A percentile compares a stretch with the other conserved stretches of the same genome.
These are phyloP conservation scores for Rhododendron ovatum DNA, from an alignment of 148 eudicot species.

Conservation along the genomic window DNA sequence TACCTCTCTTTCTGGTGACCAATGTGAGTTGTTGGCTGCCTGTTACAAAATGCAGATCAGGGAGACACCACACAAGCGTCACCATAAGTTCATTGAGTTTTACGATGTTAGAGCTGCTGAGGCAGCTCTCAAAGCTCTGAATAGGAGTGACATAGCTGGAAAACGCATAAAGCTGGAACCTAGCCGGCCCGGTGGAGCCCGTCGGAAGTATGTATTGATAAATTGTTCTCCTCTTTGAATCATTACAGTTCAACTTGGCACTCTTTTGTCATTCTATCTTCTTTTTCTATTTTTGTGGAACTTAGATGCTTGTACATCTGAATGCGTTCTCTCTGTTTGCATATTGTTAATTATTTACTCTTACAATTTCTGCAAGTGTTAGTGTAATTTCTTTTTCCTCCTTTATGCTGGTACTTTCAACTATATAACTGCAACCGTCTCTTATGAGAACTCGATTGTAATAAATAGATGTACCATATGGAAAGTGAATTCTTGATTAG, in stretches of 20 bases:
- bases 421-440: neutral
- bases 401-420: neutral
- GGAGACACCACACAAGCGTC: conserved; percentile 60
- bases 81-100: conserved; percentile 56
- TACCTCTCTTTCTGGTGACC: neutral
- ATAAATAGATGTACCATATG: neutral
- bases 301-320: neutral
- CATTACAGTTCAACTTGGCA: neutral
- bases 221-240: neutral
- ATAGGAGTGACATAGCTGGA: conserved; percentile 58
- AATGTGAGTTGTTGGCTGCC: neutral
- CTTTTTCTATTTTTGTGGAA: neutral
- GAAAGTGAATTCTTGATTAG: neutral
- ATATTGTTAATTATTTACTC: neutral
- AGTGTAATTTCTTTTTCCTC: neutral
- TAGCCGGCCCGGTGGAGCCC: conserved; percentile 62
- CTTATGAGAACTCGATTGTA: neutral
- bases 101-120: conserved; percentile 66
- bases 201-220: conserved; percentile 35
- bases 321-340: neutral
- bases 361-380: neutral
- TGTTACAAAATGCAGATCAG: conserved; percentile 36
- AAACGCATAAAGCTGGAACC: conserved; percentile 63
- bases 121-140: conserved; percentile 55
- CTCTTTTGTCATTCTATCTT: neutral